These are phyloP conservation scores for Suillus cothurnatus DNA, from an alignment of 768 basidiomycete species.

Conservation along the genomic window DNA sequence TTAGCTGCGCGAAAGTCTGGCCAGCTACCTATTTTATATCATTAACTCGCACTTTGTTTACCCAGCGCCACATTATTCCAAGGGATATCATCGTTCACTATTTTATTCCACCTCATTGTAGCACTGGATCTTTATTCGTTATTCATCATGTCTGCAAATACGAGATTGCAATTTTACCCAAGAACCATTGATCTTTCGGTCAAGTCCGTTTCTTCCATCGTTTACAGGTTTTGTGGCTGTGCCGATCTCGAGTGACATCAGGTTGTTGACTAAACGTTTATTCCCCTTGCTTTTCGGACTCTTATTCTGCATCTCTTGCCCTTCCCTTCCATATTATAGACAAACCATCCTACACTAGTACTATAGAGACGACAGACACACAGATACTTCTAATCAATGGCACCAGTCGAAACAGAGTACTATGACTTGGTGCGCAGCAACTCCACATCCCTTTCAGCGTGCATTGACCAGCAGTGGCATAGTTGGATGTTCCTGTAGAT, in stretches of 20 bases:
- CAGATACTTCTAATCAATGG: slow-evolving; percentile 44
- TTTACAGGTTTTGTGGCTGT: slow-evolving; percentile 5
- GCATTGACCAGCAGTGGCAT: slow-evolving; percentile 9
- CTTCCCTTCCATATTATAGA: slow-evolving; percentile 4
- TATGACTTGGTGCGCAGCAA: slow-evolving; percentile 71
- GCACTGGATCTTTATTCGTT: slow-evolving; percentile 18
- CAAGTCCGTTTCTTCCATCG: neutral
- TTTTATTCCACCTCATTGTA: slow-evolving; percentile 32
- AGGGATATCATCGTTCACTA: slow-evolving; percentile 13
- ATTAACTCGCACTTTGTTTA: slow-evolving; percentile 2
- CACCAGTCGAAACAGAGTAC: slow-evolving; percentile 90
- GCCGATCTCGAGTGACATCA: slow-evolving; percentile 3
- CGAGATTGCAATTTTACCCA: neutral
- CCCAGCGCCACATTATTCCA: neutral
- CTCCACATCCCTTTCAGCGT: neutral
- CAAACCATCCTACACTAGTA: slow-evolving; percentile 12
- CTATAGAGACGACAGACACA: slow-evolving; percentile 3
- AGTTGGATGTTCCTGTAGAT: slow-evolving; percentile 75
- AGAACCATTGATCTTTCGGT: neutral
- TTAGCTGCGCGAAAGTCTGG: slow-evolving; percentile 6
- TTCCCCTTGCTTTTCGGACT: slow-evolving; percentile 6
- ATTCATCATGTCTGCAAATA: slow-evolving; percentile 2
- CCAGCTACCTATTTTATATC: slow-evolving; percentile 8
- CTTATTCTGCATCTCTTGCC: slow-evolving; percentile 13
- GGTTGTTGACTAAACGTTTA: slow-evolving; percentile 2